Evolutionary conservation across 257 asterid species (phyloP), one percentile per base, ranked within the genome.

Genomic region (Solanum rostratum): DNA sequence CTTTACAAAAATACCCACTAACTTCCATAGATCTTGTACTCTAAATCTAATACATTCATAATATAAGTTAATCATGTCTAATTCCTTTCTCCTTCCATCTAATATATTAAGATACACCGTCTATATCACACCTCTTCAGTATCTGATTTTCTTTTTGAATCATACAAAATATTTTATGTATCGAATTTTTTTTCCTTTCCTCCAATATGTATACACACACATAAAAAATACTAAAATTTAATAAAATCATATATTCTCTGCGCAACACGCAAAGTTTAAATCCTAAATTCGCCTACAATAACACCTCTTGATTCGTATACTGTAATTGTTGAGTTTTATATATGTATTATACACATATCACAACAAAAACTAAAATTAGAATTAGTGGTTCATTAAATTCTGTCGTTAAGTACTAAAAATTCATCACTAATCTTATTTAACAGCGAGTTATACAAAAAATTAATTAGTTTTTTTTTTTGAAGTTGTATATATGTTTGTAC

Each of bases 1-100:
- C 74, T 86, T 41, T 54, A 80, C 74, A 86, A 87, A 78, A 29
- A 83, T 18, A 27, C 78, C 84, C 87, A 87, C 91, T 50, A 89
- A 87, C 85, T 85, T 74, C 82, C 89, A 82, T 66, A 54, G 82
- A 71, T 68, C 41, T 52, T 22, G 29, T n/a, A 76, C 2, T 46
- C 60, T 14, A 68, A 30, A 29, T 57, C 69, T 14, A 46, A 30
- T 70, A 15, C 88, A 81, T 81, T 4, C 70, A 37, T 81, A 20
- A 45, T 73, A n/a, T 45, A 19, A 27, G 16, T 39, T 20, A 60
- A 46, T 33, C 12, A 15, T 7, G 22, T 12, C 11, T 49, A 52
- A 68, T 19, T 22, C 55, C n/a, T 50, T 83, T 83, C 73, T 65
- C 73, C 45, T 65, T 65, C 53, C 53, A 14, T 49, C 53, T 14